These are phyloP conservation scores for Tilletiopsis washingtonensis DNA, from an alignment of 1,284 basidiomycete genomes.

Conservation along the genomic window DNA sequence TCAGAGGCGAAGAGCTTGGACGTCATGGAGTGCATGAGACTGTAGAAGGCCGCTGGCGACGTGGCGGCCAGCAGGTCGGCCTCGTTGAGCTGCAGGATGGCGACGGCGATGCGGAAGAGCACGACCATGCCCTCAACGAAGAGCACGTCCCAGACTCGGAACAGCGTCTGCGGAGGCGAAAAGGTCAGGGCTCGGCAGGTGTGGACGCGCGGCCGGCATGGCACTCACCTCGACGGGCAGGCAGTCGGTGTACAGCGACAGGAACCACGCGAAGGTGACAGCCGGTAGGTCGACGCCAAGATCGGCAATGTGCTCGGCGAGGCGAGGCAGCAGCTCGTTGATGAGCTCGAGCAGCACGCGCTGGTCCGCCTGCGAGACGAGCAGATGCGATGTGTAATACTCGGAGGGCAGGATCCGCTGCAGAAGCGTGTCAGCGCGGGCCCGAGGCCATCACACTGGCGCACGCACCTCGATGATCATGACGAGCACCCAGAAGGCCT, in stretches of 20 bases:
- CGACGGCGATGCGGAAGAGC: constrained; percentile 73
- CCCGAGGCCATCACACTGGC: constrained; percentile 42
- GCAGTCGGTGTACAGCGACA: constrained; percentile 92
- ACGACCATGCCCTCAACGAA: constrained; percentile 87
- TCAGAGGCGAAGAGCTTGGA: constrained; percentile 87
- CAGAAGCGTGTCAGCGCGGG: not conserved
- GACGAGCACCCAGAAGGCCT: constrained; percentile 90
- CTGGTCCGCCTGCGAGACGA: constrained; percentile 84
- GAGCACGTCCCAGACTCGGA: constrained; percentile 67
- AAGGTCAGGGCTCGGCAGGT: constrained; percentile 10
- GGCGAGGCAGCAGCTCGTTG: constrained; percentile 64
- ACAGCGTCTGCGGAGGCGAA: constrained; percentile 53
- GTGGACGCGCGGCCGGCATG: not conserved
- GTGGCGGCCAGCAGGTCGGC: constrained; percentile 70
- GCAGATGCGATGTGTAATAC: constrained; percentile 49
- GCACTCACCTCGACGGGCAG: constrained; percentile 76
- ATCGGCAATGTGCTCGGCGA: constrained; percentile 66
- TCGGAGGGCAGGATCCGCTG: constrained; percentile 49
- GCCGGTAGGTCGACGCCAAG: constrained; percentile 84
- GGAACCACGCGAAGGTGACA: constrained; percentile 96
- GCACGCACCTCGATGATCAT: constrained; percentile 75
- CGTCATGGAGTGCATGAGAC: constrained; percentile 73
- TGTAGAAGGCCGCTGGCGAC: constrained; percentile 76
- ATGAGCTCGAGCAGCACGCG: constrained; percentile 82
- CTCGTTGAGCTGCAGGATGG: constrained; percentile 75